Evolutionary conservation across 2,329 filamentous ascomycete genomes (phyloP).

Genomic region (Pseudocercospora eumusae): DNA sequence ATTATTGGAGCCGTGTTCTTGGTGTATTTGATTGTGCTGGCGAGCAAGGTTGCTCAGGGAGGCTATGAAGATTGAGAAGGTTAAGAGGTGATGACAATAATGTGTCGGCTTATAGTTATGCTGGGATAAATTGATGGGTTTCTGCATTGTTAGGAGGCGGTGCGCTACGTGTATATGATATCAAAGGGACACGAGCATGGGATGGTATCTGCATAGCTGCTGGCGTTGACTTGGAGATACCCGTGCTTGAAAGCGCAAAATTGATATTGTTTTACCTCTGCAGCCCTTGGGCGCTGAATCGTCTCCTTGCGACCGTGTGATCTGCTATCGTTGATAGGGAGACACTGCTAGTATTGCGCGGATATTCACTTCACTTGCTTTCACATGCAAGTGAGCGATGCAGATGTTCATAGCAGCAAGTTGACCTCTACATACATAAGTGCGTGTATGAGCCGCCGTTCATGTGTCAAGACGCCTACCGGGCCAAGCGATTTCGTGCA

Average conservation of each 20-base stretch:
- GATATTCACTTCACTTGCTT: too few relatives aligned
- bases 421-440: neutral
- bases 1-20: constrained; percentile 64
- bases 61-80: constrained; percentile 30
- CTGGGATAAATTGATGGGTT: neutral
- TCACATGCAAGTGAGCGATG: too few relatives aligned
- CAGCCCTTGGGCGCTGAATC: neutral
- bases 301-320: too few relatives aligned
- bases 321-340: too few relatives aligned
- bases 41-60: constrained; percentile 37
- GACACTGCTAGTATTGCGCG: too few relatives aligned
- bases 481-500: neutral
- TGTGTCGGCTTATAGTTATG: neutral
- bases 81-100: neutral
- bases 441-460: neutral
- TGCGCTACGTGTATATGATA: constrained; percentile 6
- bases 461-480: neutral
- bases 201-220: neutral
- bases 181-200: neutral
- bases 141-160: neutral
- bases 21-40: constrained; percentile 67
- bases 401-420: neutral
- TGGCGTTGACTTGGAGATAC: constrained; percentile 11
- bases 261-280: constrained; percentile 5
- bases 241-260: constrained; percentile 11